Evolutionary conservation across 768 basidiomycete species (phyloP), one percentile per base, ranked within the genome.

Genomic region (Leccinum variicolor): DNA sequence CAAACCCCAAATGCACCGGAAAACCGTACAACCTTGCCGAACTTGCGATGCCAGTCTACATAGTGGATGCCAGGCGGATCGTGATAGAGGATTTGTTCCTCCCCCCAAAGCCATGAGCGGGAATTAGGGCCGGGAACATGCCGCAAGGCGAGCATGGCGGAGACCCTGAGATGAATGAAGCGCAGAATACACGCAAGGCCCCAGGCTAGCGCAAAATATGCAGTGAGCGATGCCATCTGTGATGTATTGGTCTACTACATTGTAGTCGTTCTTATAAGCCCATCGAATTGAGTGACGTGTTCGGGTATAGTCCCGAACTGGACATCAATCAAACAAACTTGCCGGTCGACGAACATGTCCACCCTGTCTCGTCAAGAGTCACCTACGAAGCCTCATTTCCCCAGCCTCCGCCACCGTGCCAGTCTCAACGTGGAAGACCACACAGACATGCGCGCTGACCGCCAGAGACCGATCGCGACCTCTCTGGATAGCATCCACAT

Each of bases 401-500:
- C 63, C 39, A 65, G 56, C 60, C 64, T 66, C 45, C 72, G 70
- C 65, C 69, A 71, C 64, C 66, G 71, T 54, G 55, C 66, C 52
- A 64, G 67, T 41, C 55, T 58, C 54, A 79, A 76, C 73, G 79
- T 79, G 75, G 71, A 73, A 64, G 77, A 64, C 49, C 57, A 64
- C 29, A 21, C 53, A 31, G 69, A 63, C 62, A 66, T 66, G 69
- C 61, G 50, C 11, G 10, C 57, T 54, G 68, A 67, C 58, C 76
- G 78, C 70, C 70, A 78, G 52, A 81, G 80, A 76, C 81, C 79
- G 14, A 71, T 83, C 50, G 77, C 82, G 46, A 84, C 85, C 25
- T 84, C 84, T 36, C 69, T 87, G 55, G 80, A 81, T 64, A 81
- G 79, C 60, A 83, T 85, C 55, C 79, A 78, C 56, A 82, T 86